Evolutionary conservation across 2,329 filamentous ascomycete species (phyloP), one percentile per base, ranked within the genome.

Genomic region (Biscogniauxia marginata): DNA sequence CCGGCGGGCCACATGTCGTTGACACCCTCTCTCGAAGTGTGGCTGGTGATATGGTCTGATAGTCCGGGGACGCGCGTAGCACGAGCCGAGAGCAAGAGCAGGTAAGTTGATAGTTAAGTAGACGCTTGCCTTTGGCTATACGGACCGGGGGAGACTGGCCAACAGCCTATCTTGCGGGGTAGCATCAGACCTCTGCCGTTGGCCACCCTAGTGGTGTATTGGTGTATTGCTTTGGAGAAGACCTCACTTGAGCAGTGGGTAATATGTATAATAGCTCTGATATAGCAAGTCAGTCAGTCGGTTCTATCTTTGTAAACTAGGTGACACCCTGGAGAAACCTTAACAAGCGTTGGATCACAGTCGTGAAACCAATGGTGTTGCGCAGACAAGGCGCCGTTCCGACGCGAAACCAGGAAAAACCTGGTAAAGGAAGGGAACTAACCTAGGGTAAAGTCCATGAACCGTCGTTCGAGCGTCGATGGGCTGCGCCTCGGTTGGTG

Each of bases 1-100:
- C 46, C 46, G 19, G 20, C 25, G 53, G 55, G 50, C 47, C 51
- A 55, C 53, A 46, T 56, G 21, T 30, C 20, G 20, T 46, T 45
- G 44, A 49, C 13, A 39, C 13, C 30, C n/a, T 9, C 30, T n/a
- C 30, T 39, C 11, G 30, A 39, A 39, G 30, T 39, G 30, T 39
- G 30, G 30, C 30, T 39, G 30, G 30, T 39, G 30, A n/a, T 39
- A 9, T 39, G 13, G 30, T 39, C 13, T 39, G 30, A 39, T 39
- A 39, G n/a, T 39, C 30, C 30, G 30, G 30, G 30, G 30, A 39
- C 30, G 30, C 30, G 30, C 30, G 30, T 39, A 39, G 30, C 13
- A 39, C 30, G 30, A 39, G n/a, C 30, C 30, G 30, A 39, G 25
- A 30, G 8, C 13, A 30, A 11, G 25, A 7, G 13, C n/a, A n/a